Conservation (phyloP, 441 rosid genomes). For the Gossypium davidsonii region DNA sequence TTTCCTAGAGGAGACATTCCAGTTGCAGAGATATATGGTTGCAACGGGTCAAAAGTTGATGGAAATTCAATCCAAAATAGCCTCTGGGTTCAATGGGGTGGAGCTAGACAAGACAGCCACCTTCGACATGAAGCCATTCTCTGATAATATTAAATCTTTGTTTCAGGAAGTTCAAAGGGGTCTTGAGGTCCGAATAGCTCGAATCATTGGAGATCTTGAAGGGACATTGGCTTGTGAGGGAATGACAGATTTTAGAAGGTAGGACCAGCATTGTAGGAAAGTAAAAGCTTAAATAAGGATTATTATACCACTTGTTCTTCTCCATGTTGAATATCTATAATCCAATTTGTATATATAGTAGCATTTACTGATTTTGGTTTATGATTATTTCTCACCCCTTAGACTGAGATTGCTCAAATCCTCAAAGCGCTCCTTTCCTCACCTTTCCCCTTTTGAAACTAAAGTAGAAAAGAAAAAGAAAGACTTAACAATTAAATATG, state of each 20-base stretch:
- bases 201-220: slow-evolving; percentile 77
- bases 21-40: slow-evolving; percentile 78
- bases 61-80: slow-evolving; percentile 69
- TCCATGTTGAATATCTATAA: not conserved
- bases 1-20: slow-evolving; percentile 83
- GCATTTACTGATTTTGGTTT: too few relatives aligned
- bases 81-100: slow-evolving; percentile 41
- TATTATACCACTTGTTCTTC: not conserved
- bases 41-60: slow-evolving; percentile 77
- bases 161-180: slow-evolving; percentile 86
- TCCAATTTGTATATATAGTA: slow-evolving; percentile 4
- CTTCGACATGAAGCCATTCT: slow-evolving; percentile 61
- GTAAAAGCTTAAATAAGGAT: not conserved
- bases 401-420: not conserved
- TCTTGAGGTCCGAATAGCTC: slow-evolving; percentile 74
- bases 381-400: too few relatives aligned
- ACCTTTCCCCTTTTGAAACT: not conserved
- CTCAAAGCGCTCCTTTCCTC: not conserved
- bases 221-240: slow-evolving; percentile 86
- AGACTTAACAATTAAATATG: not conserved
- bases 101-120: slow-evolving; percentile 38
- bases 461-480: not conserved
- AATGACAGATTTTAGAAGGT: slow-evolving; percentile 49
- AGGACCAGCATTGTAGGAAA: slow-evolving; percentile 1
- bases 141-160: slow-evolving; percentile 48